phyloP scores from a whole-genome alignment of 2,329 filamentous ascomycete species.

The Torrubiellomyces zombiae region DNA sequence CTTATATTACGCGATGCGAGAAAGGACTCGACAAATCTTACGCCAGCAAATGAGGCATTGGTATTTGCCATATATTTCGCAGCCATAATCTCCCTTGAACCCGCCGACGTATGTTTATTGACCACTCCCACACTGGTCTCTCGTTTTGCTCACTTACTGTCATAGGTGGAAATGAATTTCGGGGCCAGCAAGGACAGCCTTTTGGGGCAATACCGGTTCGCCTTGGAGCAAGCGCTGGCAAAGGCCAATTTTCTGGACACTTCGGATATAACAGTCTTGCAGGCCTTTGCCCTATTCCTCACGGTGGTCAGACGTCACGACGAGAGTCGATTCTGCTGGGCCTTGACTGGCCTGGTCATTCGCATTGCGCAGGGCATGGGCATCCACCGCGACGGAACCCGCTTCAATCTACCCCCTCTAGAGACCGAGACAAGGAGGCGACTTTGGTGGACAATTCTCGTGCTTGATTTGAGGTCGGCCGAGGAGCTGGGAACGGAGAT shows the following conservation, averaged over 20 bases:
- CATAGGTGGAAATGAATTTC: constrained; percentile 21
- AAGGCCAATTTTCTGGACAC: constrained; percentile 41
- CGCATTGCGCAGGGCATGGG: constrained; percentile 44
- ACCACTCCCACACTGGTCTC: neutral
- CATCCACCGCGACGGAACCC: constrained; percentile 37
- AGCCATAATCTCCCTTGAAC: constrained; percentile 40
- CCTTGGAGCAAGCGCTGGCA: constrained; percentile 38
- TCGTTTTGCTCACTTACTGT: neutral
- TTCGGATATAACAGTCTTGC: constrained; percentile 37
- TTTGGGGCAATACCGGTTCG: constrained; percentile 30
- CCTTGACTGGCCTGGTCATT: constrained; percentile 38
- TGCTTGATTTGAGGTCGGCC: constrained; percentile 36
- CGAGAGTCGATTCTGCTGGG: constrained; percentile 40
- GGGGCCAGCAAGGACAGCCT: constrained; percentile 26
- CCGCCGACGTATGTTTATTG: constrained; percentile 33
- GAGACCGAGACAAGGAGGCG: constrained; percentile 44
- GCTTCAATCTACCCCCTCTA: constrained; percentile 35
- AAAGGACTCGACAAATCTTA: constrained; percentile 40
- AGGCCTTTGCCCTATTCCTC: constrained; percentile 41
- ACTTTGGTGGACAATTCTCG: constrained; percentile 43
- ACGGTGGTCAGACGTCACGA: constrained; percentile 28
- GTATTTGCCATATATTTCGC: constrained; percentile 47
- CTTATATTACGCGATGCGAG: constrained; percentile 43
- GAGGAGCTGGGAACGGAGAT: constrained; percentile 36
- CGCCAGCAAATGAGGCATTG: constrained; percentile 39